Conservation (phyloP, 2,329 filamentous ascomycete genomes). For the Fusarium austroafricanum region DNA sequence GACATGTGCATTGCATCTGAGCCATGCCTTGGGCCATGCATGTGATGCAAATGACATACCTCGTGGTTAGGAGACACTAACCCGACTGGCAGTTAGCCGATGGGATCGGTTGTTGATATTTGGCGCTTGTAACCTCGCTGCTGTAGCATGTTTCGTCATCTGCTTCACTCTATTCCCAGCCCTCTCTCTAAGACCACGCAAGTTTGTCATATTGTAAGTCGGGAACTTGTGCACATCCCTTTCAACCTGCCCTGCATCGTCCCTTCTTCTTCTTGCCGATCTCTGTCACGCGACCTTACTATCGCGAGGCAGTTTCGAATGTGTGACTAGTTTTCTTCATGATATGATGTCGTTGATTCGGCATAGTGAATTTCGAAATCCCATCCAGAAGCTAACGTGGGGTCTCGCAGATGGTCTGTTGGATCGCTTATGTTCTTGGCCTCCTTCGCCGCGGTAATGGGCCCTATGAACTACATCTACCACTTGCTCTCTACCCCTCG, state of each 20-base stretch:
- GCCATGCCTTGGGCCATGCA: constrained; percentile 53
- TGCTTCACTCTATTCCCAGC: constrained; percentile 92
- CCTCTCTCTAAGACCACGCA: constrained; percentile 82
- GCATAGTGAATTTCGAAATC: constrained; percentile 29
- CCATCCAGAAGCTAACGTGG: constrained; percentile 44
- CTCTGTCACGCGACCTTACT: constrained; percentile 29
- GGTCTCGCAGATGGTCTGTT: constrained; percentile 83
- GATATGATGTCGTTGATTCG: constrained; percentile 27
- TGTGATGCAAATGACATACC: constrained; percentile 58
- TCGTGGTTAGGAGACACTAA: constrained; percentile 55
- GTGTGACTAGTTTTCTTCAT: constrained; percentile 34
- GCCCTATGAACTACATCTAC: constrained; percentile 81
- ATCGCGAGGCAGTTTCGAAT: constrained; percentile 11
- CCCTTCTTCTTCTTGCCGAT: constrained; percentile 24
- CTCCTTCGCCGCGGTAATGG: constrained; percentile 96
- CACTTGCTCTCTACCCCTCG: constrained; percentile 88
- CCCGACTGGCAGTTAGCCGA: constrained; percentile 79
- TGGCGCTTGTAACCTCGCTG: constrained; percentile 87
- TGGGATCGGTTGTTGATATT: constrained; percentile 98
- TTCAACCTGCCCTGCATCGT: constrained; percentile 8
- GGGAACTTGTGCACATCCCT: constrained; percentile 24
- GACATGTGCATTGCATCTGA: constrained; percentile 59
- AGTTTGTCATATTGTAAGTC: constrained; percentile 97
- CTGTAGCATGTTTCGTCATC: constrained; percentile 90
- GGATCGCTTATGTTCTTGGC: constrained; percentile 89